Conservation (phyloP, 768 basidiomycete species). For the Psilocybe cubensis region DNA sequence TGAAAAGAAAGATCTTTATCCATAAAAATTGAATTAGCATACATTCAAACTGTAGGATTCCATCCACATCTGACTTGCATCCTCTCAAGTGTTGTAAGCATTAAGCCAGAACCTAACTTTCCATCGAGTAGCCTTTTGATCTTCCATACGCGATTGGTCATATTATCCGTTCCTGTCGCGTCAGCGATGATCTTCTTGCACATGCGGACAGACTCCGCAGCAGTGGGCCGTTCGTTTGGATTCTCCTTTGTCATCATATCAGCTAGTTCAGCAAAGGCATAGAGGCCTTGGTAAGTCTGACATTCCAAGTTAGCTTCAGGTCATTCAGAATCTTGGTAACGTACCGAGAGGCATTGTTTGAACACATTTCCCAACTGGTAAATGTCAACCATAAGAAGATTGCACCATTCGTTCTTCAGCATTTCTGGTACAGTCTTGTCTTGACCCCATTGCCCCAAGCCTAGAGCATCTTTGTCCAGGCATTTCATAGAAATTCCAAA, state of each 20-base stretch:
- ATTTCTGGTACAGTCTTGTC: constrained; percentile 31
- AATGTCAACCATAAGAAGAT: constrained; percentile 32
- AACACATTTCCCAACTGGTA: constrained; percentile 30
- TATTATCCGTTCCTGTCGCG: not conserved
- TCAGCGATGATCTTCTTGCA: not conserved
- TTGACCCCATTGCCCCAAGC: constrained; percentile 18
- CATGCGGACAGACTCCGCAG: not conserved
- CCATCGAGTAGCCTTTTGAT: too few species aligned
- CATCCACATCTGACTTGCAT: too few species aligned
- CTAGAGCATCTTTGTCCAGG: constrained; percentile 1
- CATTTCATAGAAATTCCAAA: not conserved
- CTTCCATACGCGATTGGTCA: not conserved
- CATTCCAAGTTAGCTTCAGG: too few species aligned
- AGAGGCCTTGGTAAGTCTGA: not conserved
- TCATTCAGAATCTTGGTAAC: too few species aligned
- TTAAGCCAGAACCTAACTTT: too few species aligned
- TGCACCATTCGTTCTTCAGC: constrained; percentile 16
- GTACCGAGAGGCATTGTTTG: not conserved
- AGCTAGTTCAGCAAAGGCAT: not conserved
- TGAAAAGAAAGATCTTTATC: too few species aligned
- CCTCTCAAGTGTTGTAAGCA: too few species aligned
- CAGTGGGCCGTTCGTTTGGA: not conserved
- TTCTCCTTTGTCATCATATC: not conserved
- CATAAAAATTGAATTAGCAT: too few species aligned
- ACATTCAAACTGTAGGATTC: too few species aligned